phyloP scores from a whole-genome alignment of 2,329 filamentous ascomycete species.

The Metarhizium sp. region DNA sequence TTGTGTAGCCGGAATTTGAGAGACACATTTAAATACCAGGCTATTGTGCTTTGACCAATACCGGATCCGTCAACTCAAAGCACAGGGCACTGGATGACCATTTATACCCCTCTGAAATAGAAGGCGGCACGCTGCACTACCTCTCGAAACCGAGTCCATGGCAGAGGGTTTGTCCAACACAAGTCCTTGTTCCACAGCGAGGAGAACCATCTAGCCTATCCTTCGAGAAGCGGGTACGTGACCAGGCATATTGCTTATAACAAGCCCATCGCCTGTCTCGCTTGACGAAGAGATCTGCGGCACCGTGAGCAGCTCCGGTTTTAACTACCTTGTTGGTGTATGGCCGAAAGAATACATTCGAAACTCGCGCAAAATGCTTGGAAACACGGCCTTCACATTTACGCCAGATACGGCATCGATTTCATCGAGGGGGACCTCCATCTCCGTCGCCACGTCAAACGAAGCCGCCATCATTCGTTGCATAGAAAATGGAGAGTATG shows the following conservation, averaged over 20 bases:
- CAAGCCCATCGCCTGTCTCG: background rate
- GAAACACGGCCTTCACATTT: background rate
- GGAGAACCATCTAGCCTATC: background rate
- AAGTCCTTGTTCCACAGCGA: background rate
- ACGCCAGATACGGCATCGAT: background rate
- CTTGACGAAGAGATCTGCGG: background rate
- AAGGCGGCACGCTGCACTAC: background rate
- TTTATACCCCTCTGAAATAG: background rate
- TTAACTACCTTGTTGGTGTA: background rate
- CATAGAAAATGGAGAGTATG: slow-evolving; percentile 23
- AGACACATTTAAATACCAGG: background rate
- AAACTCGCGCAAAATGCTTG: background rate
- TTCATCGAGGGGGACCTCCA: slow-evolving; percentile 8
- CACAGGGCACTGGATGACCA: background rate
- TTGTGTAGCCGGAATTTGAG: background rate
- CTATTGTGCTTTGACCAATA: background rate
- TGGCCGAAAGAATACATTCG: background rate
- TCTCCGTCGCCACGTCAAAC: slow-evolving; percentile 21
- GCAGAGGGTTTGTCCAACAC: background rate
- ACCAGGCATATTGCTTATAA: background rate
- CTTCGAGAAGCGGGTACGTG: background rate
- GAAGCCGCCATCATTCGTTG: slow-evolving; percentile 21
- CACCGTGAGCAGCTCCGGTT: background rate
- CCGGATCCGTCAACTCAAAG: background rate
- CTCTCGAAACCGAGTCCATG: background rate